Evolutionary conservation across 169 alveolate genomes (phyloP).

Genomic region (Eimeria maxima): DNA sequence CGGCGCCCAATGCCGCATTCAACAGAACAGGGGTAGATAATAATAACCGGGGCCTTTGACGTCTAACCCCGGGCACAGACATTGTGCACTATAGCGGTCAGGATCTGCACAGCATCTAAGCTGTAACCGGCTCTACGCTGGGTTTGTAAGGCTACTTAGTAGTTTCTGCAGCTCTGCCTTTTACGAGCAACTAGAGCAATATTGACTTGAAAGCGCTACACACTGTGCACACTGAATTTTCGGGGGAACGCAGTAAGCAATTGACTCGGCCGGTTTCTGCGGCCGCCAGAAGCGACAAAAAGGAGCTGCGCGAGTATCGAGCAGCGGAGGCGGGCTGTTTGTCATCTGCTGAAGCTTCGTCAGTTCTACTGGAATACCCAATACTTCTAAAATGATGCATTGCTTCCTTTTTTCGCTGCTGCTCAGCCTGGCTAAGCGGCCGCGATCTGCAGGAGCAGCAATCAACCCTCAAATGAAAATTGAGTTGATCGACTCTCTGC

Average conservation of each 20-base stretch:
- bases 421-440: background rate
- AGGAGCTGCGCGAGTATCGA: background rate
- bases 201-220: background rate
- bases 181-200: background rate
- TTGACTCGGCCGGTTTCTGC: background rate
- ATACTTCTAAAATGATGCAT: background rate
- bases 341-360: background rate
- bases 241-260: background rate
- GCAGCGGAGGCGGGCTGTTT: background rate
- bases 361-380: background rate
- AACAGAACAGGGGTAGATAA: background rate
- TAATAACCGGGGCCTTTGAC: background rate
- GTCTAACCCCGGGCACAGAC: background rate
- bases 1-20: background rate
- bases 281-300: background rate
- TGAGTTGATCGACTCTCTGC: constrained; percentile 16
- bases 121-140: background rate
- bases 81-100: background rate
- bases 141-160: background rate
- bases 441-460: constrained; percentile 43
- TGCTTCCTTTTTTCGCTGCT: background rate
- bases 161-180: background rate
- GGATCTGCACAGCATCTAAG: background rate
- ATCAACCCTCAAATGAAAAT: constrained; percentile 43
- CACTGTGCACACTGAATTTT: background rate